These are phyloP conservation scores for Astragalus membranaceus DNA, from an alignment of 306 rosid genomes.

Conservation along the genomic window DNA sequence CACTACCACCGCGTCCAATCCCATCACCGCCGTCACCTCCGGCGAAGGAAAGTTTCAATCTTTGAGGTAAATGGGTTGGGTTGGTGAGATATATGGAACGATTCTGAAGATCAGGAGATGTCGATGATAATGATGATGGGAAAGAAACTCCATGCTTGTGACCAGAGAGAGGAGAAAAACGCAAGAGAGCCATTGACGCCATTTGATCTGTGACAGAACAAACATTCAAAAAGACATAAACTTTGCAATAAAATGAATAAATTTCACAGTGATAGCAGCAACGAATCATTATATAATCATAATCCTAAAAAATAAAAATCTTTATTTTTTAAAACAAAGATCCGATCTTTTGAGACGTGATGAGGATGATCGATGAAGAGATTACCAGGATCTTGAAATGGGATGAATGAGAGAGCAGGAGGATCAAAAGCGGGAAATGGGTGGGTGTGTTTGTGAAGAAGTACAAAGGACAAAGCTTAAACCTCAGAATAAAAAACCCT, in stretches of 20 bases:
- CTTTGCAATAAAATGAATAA: neutral
- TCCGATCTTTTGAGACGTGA: neutral
- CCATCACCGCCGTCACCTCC: conserved; percentile 51
- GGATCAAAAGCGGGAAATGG: neutral
- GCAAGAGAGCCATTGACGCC: conserved; percentile 59
- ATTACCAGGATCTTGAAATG: conserved; percentile 23
- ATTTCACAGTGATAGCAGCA: neutral
- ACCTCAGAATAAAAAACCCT: conserved; percentile 2
- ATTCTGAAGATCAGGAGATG: neutral
- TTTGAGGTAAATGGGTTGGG: conserved; percentile 13
- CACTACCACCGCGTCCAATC: conserved; percentile 40
- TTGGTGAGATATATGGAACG: conserved; percentile 28
- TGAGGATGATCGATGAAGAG: neutral
- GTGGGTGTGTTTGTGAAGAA: neutral
- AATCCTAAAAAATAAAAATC: neutral
- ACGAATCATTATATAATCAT: neutral
- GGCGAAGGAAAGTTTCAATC: conserved; percentile 36
- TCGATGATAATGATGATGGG: conserved; percentile 17
- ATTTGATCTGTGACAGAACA: conserved; percentile 32
- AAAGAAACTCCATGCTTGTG: conserved; percentile 29
- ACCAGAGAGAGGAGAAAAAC: conserved; percentile 39
- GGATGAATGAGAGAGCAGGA: neutral
- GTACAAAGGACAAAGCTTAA: conserved; percentile 4
- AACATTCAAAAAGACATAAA: conserved; percentile 5
- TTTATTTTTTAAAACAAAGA: neutral